A percentile compares a stretch with the other conserved stretches of the same genome.
phyloP scores from a whole-genome alignment of 2,329 filamentous ascomycete species.

The Daldinia eschscholtzii region DNA sequence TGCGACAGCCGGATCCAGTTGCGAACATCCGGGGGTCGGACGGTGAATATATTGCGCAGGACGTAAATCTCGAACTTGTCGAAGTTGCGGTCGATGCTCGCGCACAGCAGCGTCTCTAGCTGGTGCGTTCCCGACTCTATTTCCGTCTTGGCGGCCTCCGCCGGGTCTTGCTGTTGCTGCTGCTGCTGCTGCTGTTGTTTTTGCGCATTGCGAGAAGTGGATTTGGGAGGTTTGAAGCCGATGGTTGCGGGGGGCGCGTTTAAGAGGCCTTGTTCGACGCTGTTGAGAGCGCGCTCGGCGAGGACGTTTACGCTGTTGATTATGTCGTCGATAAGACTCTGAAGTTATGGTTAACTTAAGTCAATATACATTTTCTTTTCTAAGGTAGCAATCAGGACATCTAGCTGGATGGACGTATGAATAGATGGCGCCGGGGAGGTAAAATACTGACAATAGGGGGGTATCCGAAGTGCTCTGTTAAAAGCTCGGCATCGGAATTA shows the following conservation, averaged over 20 bases:
- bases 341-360: constrained; percentile 19
- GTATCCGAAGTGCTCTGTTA: constrained; percentile 96
- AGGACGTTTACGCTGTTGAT: constrained; percentile 97
- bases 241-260: constrained; percentile 79
- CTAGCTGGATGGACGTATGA: not conserved
- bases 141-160: constrained; percentile 67
- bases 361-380: constrained; percentile 19
- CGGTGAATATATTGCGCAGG: constrained; percentile 84
- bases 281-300: constrained; percentile 88
- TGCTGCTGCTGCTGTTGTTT: constrained; percentile 46
- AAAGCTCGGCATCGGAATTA: constrained; percentile 71
- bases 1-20: constrained; percentile 86
- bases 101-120: constrained; percentile 83
- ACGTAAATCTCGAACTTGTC: constrained; percentile 92
- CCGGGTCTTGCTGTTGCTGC: constrained; percentile 51
- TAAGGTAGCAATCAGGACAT: not conserved
- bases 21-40: constrained; percentile 73
- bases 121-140: constrained; percentile 91
- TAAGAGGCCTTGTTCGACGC: constrained; percentile 78
- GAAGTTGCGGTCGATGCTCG: constrained; percentile 86
- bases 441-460: constrained; percentile 80
- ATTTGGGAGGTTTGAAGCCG: constrained; percentile 73
- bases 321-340: constrained; percentile 97
- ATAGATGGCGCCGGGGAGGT: constrained; percentile 3
- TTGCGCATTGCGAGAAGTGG: constrained; percentile 59